Percentiles rank a stretch among this genome's conserved stretches.
Evolutionary conservation across 192 early-diverging fungal species (phyloP).

Genomic region (Coemansia umbellata): DNA sequence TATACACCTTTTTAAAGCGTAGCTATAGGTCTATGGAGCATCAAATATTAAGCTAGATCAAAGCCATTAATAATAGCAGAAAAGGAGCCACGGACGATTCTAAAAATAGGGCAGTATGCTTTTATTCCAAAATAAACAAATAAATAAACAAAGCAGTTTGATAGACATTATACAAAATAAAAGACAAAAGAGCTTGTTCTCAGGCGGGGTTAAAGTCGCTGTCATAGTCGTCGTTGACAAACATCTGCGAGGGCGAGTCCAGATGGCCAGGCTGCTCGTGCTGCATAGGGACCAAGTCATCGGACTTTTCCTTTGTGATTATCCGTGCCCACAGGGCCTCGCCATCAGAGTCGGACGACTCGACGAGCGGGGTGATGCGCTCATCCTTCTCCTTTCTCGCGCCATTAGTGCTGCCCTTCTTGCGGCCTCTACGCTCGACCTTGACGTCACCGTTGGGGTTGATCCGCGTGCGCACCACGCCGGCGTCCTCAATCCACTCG

Average conservation of each 20-base stretch:
- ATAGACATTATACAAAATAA: no score
- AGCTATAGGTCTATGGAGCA: no score
- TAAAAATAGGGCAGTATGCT: no score
- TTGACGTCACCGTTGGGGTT: constrained; percentile 31
- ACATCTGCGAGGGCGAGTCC: not conserved
- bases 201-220: no score
- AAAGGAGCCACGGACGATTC: no score
- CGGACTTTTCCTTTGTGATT: constrained; percentile 25
- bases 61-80: no score
- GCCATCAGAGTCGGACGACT: constrained; percentile 24
- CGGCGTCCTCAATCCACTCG: constrained; percentile 34
- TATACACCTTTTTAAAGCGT: no score
- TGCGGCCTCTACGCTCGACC: constrained; percentile 44
- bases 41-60: no score
- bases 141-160: no score
- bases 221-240: no score
- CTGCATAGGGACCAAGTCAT: constrained; percentile 27
- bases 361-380: constrained; percentile 1
- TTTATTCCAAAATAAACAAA: no score
- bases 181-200: no score
- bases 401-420: constrained; percentile 44
- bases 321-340: constrained; percentile 37
- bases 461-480: constrained; percentile 27
- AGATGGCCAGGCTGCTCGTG: not conserved
- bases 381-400: not conserved